A percentile compares a stretch with the other conserved stretches of the same genome.
Evolutionary conservation across 1,284 basidiomycete genomes (phyloP).

Genomic region (Cryptococcus sp.): DNA sequence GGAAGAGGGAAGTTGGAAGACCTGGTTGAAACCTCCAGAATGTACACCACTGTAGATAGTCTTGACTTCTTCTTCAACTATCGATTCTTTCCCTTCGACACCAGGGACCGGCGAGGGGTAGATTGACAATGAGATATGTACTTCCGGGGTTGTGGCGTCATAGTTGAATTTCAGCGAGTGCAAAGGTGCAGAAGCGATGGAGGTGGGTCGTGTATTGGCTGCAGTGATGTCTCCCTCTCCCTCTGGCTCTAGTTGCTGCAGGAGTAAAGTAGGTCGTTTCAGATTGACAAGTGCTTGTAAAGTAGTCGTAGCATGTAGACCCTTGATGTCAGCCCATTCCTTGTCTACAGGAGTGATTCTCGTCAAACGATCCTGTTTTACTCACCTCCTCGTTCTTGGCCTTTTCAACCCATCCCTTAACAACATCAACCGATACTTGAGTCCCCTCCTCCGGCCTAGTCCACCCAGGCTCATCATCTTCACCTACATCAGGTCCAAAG

Average conservation of each 20-base stretch:
- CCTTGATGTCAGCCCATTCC: slow-evolving; percentile 47
- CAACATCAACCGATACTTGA: slow-evolving; percentile 68
- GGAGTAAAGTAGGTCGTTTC: slow-evolving; percentile 73
- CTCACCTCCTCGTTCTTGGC: slow-evolving; percentile 66
- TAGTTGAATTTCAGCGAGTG: slow-evolving; percentile 82
- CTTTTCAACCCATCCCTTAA: slow-evolving; percentile 74
- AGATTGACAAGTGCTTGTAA: slow-evolving; percentile 86
- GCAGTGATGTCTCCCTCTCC: slow-evolving; percentile 1
- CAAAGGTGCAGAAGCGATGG: slow-evolving; percentile 37
- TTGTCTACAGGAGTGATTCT: neutral
- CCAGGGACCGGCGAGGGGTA: slow-evolving; percentile 61
- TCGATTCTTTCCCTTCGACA: slow-evolving; percentile 30
- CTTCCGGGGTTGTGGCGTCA: slow-evolving; percentile 79
- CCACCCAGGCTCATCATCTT: slow-evolving; percentile 50
- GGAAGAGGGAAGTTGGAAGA: slow-evolving; percentile 67
- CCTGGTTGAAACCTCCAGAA: slow-evolving; percentile 72
- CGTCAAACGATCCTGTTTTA: slow-evolving; percentile 4
- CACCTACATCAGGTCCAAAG: slow-evolving; percentile 68
- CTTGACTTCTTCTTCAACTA: slow-evolving; percentile 41
- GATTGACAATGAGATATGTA: slow-evolving; percentile 68
- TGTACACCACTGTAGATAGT: slow-evolving; percentile 68
- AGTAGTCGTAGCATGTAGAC: slow-evolving; percentile 76
- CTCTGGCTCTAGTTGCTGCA: slow-evolving; percentile 56
- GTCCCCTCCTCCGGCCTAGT: slow-evolving; percentile 28
- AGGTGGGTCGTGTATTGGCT: slow-evolving; percentile 1